Percentiles rank a stretch among this genome's conserved stretches.
These are phyloP conservation scores for Baorangia bicolor DNA, from an alignment of 768 basidiomycete species.

Conservation along the genomic window DNA sequence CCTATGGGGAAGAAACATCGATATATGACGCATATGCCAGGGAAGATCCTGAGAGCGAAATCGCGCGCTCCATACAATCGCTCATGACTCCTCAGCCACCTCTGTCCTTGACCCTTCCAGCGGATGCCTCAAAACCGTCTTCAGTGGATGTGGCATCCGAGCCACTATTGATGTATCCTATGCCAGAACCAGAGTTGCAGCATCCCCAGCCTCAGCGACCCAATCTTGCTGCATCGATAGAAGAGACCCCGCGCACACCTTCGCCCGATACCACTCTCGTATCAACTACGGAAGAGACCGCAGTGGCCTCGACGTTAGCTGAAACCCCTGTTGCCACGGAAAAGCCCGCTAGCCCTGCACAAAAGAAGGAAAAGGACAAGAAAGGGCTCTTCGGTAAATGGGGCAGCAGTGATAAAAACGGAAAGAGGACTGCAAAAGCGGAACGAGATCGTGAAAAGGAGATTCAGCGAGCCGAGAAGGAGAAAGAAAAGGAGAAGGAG, in stretches of 20 bases:
- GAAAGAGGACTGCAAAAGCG: slow-evolving; percentile 51
- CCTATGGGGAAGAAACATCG: slow-evolving; percentile 75
- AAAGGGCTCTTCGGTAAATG: slow-evolving; percentile 67
- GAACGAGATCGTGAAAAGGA: slow-evolving; percentile 50
- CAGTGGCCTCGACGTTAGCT: slow-evolving; percentile 25
- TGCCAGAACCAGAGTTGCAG: slow-evolving; percentile 47
- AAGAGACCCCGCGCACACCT: slow-evolving; percentile 52
- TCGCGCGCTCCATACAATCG: slow-evolving; percentile 18
- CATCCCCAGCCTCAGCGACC: slow-evolving; percentile 66
- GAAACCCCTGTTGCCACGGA: slow-evolving; percentile 18
- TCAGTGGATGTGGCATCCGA: slow-evolving; percentile 15
- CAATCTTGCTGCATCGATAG: slow-evolving; percentile 32
- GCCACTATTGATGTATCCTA: slow-evolving; percentile 33
- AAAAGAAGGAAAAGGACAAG: slow-evolving; percentile 72
- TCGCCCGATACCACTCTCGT: slow-evolving; percentile 48
- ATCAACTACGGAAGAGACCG: slow-evolving; percentile 27
- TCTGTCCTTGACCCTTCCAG: slow-evolving; percentile 23
- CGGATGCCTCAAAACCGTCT: slow-evolving; percentile 11
- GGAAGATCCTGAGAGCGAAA: slow-evolving; percentile 50
- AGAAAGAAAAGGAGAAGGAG: slow-evolving; percentile 50
- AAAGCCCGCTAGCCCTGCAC: slow-evolving; percentile 29
- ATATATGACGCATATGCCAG: slow-evolving; percentile 83
- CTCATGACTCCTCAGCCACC: slow-evolving; percentile 23
- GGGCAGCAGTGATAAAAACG: slow-evolving; percentile 55
- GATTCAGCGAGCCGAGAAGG: slow-evolving; percentile 46